phyloP scores from a whole-genome alignment of 1,139 yeast species.

The Magnusiomyces clavatus region DNA sequence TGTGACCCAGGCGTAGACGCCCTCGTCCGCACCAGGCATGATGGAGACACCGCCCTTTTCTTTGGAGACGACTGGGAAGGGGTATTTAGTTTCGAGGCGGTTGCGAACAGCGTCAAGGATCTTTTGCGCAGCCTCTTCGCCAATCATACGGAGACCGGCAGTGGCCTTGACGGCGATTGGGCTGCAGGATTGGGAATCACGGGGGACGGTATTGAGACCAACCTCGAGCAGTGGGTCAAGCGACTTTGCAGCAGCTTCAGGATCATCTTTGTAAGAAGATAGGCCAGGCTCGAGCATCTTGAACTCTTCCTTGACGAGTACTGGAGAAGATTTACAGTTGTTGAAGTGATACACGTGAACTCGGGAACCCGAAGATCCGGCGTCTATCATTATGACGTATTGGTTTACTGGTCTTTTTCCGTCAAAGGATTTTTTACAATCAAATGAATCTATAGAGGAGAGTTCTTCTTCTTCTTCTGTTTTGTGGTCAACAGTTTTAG shows the following conservation, averaged over 20 bases:
- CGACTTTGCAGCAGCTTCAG: constrained; percentile 72
- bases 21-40: constrained; percentile 91
- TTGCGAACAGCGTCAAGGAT: constrained; percentile 63
- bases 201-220: constrained; percentile 70
- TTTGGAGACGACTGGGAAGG: constrained; percentile 63
- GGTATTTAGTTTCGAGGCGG: constrained; percentile 64
- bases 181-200: constrained; percentile 58
- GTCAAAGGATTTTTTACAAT: constrained; percentile 30
- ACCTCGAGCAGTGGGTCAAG: constrained; percentile 65
- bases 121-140: constrained; percentile 56
- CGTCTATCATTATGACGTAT: constrained; percentile 83
- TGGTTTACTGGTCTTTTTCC: constrained; percentile 35
- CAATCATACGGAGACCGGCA: constrained; percentile 81
- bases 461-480: background rate
- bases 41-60: constrained; percentile 73
- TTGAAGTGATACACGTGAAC: constrained; percentile 82
- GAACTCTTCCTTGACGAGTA: constrained; percentile 60
- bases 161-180: constrained; percentile 94
- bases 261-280: constrained; percentile 72
- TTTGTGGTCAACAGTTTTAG: background rate
- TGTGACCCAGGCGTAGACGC: constrained; percentile 94
- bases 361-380: constrained; percentile 94
- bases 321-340: constrained; percentile 69
- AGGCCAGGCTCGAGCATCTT: constrained; percentile 84
- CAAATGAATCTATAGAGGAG: constrained; percentile 12